phyloP scores from a whole-genome alignment of 2,329 filamentous ascomycete species.

The Meredithiella fracta region DNA sequence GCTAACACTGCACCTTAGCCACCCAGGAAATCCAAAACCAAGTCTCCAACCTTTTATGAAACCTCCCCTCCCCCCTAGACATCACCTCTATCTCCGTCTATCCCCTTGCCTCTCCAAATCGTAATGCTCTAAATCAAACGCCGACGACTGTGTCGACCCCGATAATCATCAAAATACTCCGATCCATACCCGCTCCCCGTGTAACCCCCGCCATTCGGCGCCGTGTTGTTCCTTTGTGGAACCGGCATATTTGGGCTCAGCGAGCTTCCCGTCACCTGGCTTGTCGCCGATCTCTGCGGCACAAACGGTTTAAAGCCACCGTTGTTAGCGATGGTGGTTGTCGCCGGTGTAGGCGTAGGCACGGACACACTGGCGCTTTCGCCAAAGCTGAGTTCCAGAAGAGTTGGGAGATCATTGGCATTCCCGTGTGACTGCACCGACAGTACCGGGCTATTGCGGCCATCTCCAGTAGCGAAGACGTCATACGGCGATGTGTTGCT shows the following conservation, averaged over 20 bases:
- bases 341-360: neutral
- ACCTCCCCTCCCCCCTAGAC: neutral
- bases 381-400: neutral
- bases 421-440: slow-evolving; percentile 12
- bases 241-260: slow-evolving; percentile 16
- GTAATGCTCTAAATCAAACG: slow-evolving; percentile 12
- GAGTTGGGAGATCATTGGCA: neutral
- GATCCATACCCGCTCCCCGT: slow-evolving; percentile 16
- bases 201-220: slow-evolving; percentile 18
- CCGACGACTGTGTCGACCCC: slow-evolving; percentile 9
- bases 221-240: slow-evolving; percentile 31
- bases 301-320: slow-evolving; percentile 9
- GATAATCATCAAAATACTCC: slow-evolving; percentile 16
- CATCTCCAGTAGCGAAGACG: slow-evolving; percentile 21
- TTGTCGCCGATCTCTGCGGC: slow-evolving; percentile 15
- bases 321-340: neutral
- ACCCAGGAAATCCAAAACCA: too few relatives aligned
- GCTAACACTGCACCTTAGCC: too few relatives aligned
- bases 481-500: slow-evolving; percentile 16
- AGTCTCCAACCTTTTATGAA: too few relatives aligned
- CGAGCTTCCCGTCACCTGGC: neutral
- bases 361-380: neutral
- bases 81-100: slow-evolving; percentile 2
- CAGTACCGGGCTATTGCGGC: slow-evolving; percentile 22
- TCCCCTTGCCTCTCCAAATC: slow-evolving; percentile 8